Evolutionary conservation across 257 asterid genomes (phyloP).

Genomic region (Rubia yunnanensis): DNA sequence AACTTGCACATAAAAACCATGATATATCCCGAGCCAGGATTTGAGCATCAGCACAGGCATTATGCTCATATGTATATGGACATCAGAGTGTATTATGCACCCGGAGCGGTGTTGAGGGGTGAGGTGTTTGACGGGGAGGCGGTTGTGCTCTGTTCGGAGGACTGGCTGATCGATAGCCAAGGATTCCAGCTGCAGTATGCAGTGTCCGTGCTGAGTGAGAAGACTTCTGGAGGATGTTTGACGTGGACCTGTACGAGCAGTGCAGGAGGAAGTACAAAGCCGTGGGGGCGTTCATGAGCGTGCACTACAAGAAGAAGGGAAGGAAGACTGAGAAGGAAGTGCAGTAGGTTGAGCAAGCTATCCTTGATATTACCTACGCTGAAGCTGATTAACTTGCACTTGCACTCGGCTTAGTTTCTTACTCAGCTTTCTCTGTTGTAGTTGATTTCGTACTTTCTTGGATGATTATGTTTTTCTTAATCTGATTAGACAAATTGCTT

Average conservation of each 20-base stretch:
- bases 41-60: slow-evolving; percentile 72
- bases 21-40: slow-evolving; percentile 92
- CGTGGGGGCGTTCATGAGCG: slow-evolving; percentile 87
- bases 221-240: slow-evolving; percentile 98
- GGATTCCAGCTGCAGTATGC: slow-evolving; percentile 95
- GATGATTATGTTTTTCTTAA: too few relatives aligned
- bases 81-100: slow-evolving; percentile 81
- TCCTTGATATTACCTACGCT: slow-evolving; percentile 56
- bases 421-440: too few relatives aligned
- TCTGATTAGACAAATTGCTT: too few relatives aligned
- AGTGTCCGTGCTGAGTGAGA: slow-evolving; percentile 78
- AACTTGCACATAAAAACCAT: slow-evolving; percentile 74
- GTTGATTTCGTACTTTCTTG: too few relatives aligned
- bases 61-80: slow-evolving; percentile 94
- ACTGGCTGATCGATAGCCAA: slow-evolving; percentile 83
- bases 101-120: slow-evolving; percentile 88
- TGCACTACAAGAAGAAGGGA: slow-evolving; percentile 96
- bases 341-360: slow-evolving; percentile 89
- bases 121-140: slow-evolving; percentile 72
- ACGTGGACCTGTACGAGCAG: slow-evolving; percentile 73
- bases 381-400: slow-evolving; percentile 38
- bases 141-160: slow-evolving; percentile 66
- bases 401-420: too few relatives aligned
- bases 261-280: slow-evolving; percentile 76
- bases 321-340: slow-evolving; percentile 98